Conservation (phyloP, 805 yeast species). For the Lipomyces orientalis region DNA sequence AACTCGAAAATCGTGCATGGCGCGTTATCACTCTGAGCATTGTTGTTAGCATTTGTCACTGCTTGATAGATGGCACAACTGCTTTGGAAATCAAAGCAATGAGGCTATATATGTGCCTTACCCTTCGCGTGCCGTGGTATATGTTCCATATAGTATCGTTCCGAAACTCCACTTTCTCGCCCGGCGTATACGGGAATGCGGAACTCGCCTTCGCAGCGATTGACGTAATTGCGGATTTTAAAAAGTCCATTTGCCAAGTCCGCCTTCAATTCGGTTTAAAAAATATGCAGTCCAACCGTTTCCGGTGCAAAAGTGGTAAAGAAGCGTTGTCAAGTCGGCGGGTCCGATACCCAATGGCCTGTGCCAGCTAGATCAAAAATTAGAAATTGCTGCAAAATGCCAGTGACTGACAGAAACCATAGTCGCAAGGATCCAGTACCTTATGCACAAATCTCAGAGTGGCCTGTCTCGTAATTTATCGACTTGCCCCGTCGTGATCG, state of each 20-base stretch:
- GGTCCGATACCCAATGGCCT: neutral
- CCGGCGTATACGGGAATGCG: conserved; percentile 42
- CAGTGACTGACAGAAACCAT: neutral
- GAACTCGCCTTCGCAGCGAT: conserved; percentile 41
- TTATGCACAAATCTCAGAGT: neutral
- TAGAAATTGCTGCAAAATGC: neutral
- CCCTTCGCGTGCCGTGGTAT: conserved; percentile 60
- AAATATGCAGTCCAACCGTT: too few species aligned
- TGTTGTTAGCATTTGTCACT: neutral
- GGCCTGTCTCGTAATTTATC: neutral
- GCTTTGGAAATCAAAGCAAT: neutral
- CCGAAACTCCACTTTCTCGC: conserved; percentile 37
- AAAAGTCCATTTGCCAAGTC: conserved; percentile 42
- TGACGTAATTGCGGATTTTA: conserved; percentile 39
- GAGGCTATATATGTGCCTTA: conserved; percentile 40
- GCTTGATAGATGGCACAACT: neutral
- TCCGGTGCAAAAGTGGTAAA: too few species aligned
- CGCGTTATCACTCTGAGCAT: conserved; percentile 51
- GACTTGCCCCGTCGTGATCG: neutral
- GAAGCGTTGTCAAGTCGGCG: too few species aligned
- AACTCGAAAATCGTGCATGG: conserved; percentile 71
- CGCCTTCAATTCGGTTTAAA: neutral
- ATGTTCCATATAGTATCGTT: conserved; percentile 63
- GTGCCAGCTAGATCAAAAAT: neutral
- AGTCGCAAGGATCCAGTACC: neutral